Evolutionary conservation across 306 rosid species (phyloP).

Genomic region (Prunus mira): DNA sequence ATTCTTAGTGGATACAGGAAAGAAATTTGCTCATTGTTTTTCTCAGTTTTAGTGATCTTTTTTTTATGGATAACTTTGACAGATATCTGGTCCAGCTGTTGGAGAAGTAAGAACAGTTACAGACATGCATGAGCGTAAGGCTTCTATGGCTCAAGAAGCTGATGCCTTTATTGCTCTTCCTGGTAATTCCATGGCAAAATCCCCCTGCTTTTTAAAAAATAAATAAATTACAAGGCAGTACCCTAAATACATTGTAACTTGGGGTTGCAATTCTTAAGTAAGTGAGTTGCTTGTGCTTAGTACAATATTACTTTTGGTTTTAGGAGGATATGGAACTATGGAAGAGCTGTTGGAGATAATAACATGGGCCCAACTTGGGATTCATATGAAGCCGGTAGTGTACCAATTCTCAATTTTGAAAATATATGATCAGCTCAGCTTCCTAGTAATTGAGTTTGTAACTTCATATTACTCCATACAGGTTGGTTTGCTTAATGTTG

Average conservation of each 20-base stretch:
- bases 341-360: conserved; percentile 94
- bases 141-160: conserved; percentile 86
- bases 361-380: conserved; percentile 96
- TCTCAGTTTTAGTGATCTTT: conserved; percentile 1
- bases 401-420: conserved; percentile 10
- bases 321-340: conserved; percentile 99
- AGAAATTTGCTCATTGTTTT: conserved; percentile 10
- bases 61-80: conserved; percentile 29
- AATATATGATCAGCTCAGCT: conserved; percentile 6
- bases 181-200: conserved; percentile 44
- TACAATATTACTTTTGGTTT: conserved; percentile 4
- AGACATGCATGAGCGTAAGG: conserved; percentile 98
- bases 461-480: conserved; percentile 32
- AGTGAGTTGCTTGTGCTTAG: neutral
- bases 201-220: neutral
- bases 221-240: neutral
- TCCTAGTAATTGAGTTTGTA: conserved; percentile 5
- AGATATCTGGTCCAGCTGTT: conserved; percentile 89
- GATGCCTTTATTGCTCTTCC: conserved; percentile 98
- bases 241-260: too few species aligned
- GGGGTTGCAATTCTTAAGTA: neutral
- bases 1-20: neutral
- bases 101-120: conserved; percentile 90
- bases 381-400: conserved; percentile 81
- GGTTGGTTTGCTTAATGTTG: conserved; percentile 93